These are phyloP conservation scores for Psophocarpus tetragonolobus DNA, from an alignment of 306 rosid species.

Conservation along the genomic window DNA sequence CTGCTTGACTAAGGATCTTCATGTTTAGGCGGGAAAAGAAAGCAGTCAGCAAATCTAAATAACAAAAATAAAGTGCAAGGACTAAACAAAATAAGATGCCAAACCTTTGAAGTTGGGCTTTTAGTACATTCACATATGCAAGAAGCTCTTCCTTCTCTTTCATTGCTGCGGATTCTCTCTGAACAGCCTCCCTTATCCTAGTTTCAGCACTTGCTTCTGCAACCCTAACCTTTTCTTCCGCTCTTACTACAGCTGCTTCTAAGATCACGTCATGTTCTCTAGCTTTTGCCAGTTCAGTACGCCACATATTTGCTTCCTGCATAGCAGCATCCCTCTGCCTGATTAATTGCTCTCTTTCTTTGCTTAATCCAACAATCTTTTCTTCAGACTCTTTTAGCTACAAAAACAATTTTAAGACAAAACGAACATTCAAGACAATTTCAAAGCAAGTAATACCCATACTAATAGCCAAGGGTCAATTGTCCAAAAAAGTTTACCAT, in stretches of 20 bases:
- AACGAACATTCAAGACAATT: conserved; percentile 19
- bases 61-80: conserved; percentile 10
- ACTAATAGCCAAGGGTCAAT: neutral
- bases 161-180: conserved; percentile 66
- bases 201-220: conserved; percentile 76
- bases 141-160: conserved; percentile 89
- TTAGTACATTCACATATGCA: conserved; percentile 73
- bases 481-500: neutral
- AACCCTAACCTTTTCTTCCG: conserved; percentile 92
- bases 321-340: conserved; percentile 81
- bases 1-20: conserved; percentile 1
- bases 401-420: conserved; percentile 23
- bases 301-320: conserved; percentile 95
- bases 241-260: conserved; percentile 88
- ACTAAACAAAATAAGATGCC: conserved; percentile 37
- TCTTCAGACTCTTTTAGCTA: conserved; percentile 75
- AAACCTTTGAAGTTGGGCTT: conserved; percentile 93
- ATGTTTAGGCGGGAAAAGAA: conserved; percentile 5
- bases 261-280: conserved; percentile 84
- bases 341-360: conserved; percentile 76
- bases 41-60: neutral
- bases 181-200: conserved; percentile 77
- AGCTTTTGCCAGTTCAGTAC: conserved; percentile 93
- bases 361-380: conserved; percentile 50
- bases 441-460: conserved; percentile 2